These are phyloP conservation scores for Eucalyptus curtisii DNA, from an alignment of 345 rosid genomes.

Conservation along the genomic window DNA sequence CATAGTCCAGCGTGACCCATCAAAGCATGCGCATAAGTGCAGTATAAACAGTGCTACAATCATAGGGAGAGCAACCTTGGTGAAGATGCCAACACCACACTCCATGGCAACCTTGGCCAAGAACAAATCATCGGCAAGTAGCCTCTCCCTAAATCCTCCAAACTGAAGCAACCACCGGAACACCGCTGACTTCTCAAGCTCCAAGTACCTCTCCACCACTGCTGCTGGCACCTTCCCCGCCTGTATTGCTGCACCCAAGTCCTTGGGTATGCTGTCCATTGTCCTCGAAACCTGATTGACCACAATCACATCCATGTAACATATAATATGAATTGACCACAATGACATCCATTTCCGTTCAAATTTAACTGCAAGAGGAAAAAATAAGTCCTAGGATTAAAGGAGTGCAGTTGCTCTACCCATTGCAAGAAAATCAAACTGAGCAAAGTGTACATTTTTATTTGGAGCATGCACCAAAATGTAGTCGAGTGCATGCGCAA, in stretches of 20 bases:
- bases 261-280: slow-evolving; percentile 43
- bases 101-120: slow-evolving; percentile 50
- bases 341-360: background rate
- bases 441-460: background rate
- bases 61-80: slow-evolving; percentile 20
- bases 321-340: background rate
- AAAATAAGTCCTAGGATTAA: background rate
- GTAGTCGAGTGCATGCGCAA: background rate
- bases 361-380: background rate
- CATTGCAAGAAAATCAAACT: background rate
- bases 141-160: slow-evolving; percentile 49
- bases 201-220: slow-evolving; percentile 29
- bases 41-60: background rate
- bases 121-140: slow-evolving; percentile 59
- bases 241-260: slow-evolving; percentile 35
- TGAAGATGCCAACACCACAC: slow-evolving; percentile 62
- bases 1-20: background rate
- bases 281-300: slow-evolving; percentile 2
- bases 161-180: slow-evolving; percentile 48
- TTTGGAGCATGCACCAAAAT: background rate
- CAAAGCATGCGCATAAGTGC: background rate
- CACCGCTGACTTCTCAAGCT: slow-evolving; percentile 30
- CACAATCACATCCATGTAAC: background rate
- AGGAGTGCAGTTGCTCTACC: background rate
- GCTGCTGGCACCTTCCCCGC: slow-evolving; percentile 39